phyloP scores from a whole-genome alignment of 139 green algal species.

The Auxenochlorella pyrenoidosa region DNA sequence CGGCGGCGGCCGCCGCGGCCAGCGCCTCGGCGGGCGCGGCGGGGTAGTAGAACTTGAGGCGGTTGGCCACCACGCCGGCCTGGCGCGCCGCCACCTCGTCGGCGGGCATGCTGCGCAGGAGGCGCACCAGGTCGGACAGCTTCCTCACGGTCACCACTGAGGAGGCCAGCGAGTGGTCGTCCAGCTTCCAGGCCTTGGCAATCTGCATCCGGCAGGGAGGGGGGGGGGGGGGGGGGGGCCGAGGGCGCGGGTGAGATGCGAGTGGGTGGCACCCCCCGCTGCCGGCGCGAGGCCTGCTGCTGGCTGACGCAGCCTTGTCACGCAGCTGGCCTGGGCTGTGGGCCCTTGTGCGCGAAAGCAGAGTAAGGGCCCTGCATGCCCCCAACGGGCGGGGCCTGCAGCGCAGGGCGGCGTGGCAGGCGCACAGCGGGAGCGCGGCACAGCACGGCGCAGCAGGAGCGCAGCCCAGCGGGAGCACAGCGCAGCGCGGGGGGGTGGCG shows the following conservation, averaged over 20 bases:
- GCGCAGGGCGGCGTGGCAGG: not conserved
- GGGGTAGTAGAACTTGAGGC: constrained; percentile 52
- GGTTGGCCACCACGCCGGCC: constrained; percentile 10
- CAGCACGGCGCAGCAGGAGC: not conserved
- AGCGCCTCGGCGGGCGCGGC: not conserved
- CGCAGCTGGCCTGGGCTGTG: too few species aligned
- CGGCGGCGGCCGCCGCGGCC: not conserved
- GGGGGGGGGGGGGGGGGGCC: not conserved
- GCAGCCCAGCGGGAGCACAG: not conserved
- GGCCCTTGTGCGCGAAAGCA: too few species aligned
- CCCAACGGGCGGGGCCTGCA: too few species aligned
- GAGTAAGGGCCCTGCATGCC: too few species aligned
- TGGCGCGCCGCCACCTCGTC: constrained; percentile 26
- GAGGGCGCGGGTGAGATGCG: not conserved
- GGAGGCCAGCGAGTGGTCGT: constrained; percentile 20
- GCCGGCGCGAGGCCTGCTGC: too few species aligned
- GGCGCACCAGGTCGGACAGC: constrained; percentile 35
- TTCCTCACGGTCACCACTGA: constrained; percentile 15
- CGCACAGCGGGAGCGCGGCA: not conserved
- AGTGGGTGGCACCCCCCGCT: too few species aligned
- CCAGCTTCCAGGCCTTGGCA: constrained; percentile 45
- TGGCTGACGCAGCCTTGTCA: too few species aligned
- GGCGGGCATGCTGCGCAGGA: constrained; percentile 31
- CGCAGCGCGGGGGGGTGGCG: not conserved
- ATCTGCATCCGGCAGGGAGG: not conserved